Evolutionary conservation across 2,329 filamentous ascomycete species (phyloP).

Genomic region (Claviceps cyperi): DNA sequence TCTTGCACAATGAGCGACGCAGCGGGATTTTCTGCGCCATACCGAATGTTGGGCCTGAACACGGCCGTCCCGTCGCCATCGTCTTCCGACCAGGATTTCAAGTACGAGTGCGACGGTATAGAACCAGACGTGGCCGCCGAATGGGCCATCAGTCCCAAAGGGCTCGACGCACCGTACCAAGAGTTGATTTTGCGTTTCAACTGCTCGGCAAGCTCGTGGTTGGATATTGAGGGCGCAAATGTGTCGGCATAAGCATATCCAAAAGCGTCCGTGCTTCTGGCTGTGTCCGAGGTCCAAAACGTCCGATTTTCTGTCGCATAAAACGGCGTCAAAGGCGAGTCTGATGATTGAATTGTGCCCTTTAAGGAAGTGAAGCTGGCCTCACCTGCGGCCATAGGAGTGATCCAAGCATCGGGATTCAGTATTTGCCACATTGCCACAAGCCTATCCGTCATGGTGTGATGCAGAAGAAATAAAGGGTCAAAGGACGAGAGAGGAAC

Average conservation of each 20-base stretch:
- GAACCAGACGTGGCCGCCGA: background rate
- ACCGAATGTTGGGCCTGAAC: constrained; percentile 14
- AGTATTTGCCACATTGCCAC: constrained; percentile 66
- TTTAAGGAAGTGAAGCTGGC: constrained; percentile 45
- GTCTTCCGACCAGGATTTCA: background rate
- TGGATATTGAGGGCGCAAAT: constrained; percentile 11
- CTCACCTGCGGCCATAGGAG: constrained; percentile 36
- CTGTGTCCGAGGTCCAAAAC: constrained; percentile 54
- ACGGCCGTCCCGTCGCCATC: background rate
- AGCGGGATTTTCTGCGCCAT: constrained; percentile 12
- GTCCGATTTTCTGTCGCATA: constrained; percentile 38
- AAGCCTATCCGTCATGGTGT: constrained; percentile 59
- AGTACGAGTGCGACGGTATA: background rate
- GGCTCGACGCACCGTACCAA: constrained; percentile 23
- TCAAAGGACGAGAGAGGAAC: constrained; percentile 65
- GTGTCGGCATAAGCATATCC: constrained; percentile 64
- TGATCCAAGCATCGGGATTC: constrained; percentile 53
- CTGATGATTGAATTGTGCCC: constrained; percentile 38
- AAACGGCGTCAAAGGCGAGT: constrained; percentile 53
- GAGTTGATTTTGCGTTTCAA: constrained; percentile 36
- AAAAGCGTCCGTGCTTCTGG: constrained; percentile 45
- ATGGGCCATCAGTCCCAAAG: constrained; percentile 10
- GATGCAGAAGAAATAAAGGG: constrained; percentile 66
- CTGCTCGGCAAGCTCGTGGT: constrained; percentile 17
- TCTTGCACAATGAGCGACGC: constrained; percentile 20